A percentile compares a stretch with the other conserved stretches of the same genome.
These are phyloP conservation scores for Suillus cothurnatus DNA, from an alignment of 768 basidiomycete genomes.

Conservation along the genomic window DNA sequence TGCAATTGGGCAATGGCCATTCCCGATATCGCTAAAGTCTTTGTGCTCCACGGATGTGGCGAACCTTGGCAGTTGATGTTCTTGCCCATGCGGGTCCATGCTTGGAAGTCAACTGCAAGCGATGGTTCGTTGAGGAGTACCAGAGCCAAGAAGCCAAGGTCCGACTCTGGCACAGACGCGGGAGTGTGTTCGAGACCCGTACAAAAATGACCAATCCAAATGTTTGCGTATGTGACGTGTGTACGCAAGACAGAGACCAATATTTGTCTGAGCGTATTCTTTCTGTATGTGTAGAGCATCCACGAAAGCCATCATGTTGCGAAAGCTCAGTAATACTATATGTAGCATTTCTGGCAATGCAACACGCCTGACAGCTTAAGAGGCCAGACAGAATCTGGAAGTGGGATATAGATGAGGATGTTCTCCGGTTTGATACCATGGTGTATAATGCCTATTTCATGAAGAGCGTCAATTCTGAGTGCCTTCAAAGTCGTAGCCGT, in stretches of 20 bases:
- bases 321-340: slow-evolving; percentile 34
- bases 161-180: slow-evolving; percentile 19
- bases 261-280: slow-evolving; percentile 10
- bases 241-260: slow-evolving; percentile 36
- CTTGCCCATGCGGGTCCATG: background rate
- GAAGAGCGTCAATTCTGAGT: too few species aligned
- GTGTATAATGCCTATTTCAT: too few species aligned
- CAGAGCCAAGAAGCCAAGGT: slow-evolving; percentile 16
- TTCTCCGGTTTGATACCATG: too few species aligned
- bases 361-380: slow-evolving; percentile 30
- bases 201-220: slow-evolving; percentile 34
- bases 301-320: slow-evolving; percentile 26
- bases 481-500: too few species aligned
- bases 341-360: slow-evolving; percentile 42
- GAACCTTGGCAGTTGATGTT: slow-evolving; percentile 16
- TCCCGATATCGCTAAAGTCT: slow-evolving; percentile 35
- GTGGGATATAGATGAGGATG: too few species aligned
- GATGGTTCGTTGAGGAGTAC: slow-evolving; percentile 8
- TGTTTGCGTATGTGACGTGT: slow-evolving; percentile 30
- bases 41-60: slow-evolving; percentile 23
- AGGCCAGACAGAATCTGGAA: slow-evolving; percentile 39
- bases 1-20: slow-evolving; percentile 37
- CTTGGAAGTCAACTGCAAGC: too few species aligned
- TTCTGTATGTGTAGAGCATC: slow-evolving; percentile 32
- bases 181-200: too few species aligned